Evolutionary conservation across 2,329 filamentous ascomycete genomes (phyloP).

Genomic region (Spiromastix sp.): DNA sequence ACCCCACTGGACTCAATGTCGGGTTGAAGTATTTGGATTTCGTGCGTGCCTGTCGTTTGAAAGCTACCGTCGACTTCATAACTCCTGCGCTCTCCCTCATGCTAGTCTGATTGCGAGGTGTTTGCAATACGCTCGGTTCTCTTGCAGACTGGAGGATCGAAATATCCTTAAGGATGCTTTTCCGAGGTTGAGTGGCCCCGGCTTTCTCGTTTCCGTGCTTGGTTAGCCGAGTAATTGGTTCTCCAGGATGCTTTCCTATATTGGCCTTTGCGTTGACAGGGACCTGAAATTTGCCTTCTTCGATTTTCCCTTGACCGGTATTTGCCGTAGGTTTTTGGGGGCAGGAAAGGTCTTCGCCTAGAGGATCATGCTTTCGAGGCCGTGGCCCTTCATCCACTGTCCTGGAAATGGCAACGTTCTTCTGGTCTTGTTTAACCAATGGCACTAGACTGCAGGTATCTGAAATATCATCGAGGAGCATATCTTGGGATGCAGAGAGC

Average conservation of each 20-base stretch:
- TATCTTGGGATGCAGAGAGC: not conserved
- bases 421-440: too few species aligned
- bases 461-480: not conserved
- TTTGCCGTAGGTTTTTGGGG: too few species aligned
- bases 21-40: slow-evolving; percentile 18
- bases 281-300: too few species aligned
- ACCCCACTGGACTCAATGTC: slow-evolving; percentile 17
- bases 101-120: slow-evolving; percentile 9
- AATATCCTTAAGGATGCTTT: slow-evolving; percentile 11
- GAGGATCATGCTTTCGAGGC: too few species aligned
- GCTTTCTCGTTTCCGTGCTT: not conserved
- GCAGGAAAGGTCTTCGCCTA: too few species aligned
- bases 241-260: too few species aligned
- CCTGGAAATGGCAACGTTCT: too few species aligned
- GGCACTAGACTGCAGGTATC: too few species aligned
- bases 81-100: slow-evolving; percentile 9
- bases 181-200: not conserved
- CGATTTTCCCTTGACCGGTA: too few species aligned
- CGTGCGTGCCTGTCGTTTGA: slow-evolving; percentile 11
- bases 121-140: slow-evolving; percentile 5
- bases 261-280: too few species aligned
- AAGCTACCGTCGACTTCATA: slow-evolving; percentile 3
- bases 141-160: not conserved
- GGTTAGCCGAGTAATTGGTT: too few species aligned
- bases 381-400: too few species aligned